Evolutionary conservation across 345 rosid genomes (phyloP).

Genomic region (Mangifera indica): DNA sequence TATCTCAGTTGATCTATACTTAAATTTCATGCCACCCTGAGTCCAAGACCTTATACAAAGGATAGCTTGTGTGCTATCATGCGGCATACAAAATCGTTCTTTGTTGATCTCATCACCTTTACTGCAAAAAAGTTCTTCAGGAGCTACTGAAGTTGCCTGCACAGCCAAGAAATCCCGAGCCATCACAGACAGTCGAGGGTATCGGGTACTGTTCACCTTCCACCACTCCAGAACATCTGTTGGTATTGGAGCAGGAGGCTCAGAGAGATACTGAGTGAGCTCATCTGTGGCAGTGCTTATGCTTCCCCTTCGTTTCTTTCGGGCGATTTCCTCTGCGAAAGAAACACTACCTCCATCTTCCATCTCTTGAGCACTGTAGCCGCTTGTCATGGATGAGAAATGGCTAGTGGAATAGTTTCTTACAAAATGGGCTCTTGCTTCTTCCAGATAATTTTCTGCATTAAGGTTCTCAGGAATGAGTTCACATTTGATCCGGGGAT

Average conservation of each 20-base stretch:
- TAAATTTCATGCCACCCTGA: conserved; percentile 68
- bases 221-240: conserved; percentile 95
- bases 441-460: conserved; percentile 69
- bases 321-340: conserved; percentile 86
- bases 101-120: conserved; percentile 74
- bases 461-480: conserved; percentile 79
- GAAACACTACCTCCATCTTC: conserved; percentile 81
- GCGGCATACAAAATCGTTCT: conserved; percentile 71
- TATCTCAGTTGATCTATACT: conserved; percentile 68
- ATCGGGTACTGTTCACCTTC: conserved; percentile 82
- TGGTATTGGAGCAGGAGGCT: conserved; percentile 80
- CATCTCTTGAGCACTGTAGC: conserved; percentile 64
- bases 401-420: conserved; percentile 63
- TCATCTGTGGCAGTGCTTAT: conserved; percentile 69
- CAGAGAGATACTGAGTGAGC: conserved; percentile 86
- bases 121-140: conserved; percentile 73
- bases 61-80: conserved; percentile 59
- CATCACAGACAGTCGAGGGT: conserved; percentile 80
- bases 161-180: conserved; percentile 82
- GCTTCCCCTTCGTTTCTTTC: conserved; percentile 84
- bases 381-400: conserved; percentile 55
- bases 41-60: conserved; percentile 90
- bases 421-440: conserved; percentile 75
- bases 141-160: conserved; percentile 76
- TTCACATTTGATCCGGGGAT: conserved; percentile 83